Conservation (phyloP, 495 filamentous ascomycete genomes). For the Daldinia decipiens region DNA sequence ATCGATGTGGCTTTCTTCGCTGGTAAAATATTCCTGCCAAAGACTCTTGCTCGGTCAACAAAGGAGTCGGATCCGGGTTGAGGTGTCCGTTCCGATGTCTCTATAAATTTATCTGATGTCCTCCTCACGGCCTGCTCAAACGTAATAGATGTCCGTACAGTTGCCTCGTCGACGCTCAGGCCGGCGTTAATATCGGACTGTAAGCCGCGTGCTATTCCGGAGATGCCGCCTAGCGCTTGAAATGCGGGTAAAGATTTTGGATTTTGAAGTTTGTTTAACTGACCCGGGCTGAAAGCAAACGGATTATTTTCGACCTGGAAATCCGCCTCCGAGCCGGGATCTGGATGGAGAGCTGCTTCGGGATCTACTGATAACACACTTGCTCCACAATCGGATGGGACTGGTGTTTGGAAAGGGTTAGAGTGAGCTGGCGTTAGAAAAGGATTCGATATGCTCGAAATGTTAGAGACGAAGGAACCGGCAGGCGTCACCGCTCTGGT, state of each 20-base stretch:
- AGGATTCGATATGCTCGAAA: slow-evolving; percentile 40
- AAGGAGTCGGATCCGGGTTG: slow-evolving; percentile 35
- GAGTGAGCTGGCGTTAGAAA: slow-evolving; percentile 46
- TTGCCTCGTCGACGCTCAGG: slow-evolving; percentile 77
- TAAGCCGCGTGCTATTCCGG: slow-evolving; percentile 79
- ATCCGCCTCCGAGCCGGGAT: slow-evolving; percentile 75
- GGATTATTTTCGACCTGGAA: slow-evolving; percentile 80
- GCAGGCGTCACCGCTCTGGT: slow-evolving; percentile 43
- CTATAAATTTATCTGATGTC: slow-evolving; percentile 33
- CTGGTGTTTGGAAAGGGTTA: slow-evolving; percentile 43
- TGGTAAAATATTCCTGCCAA: slow-evolving; percentile 74
- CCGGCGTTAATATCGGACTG: slow-evolving; percentile 74
- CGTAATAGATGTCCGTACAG: slow-evolving; percentile 68
- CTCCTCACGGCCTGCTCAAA: slow-evolving; percentile 70
- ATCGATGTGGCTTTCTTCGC: slow-evolving; percentile 76
- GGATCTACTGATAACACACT: slow-evolving; percentile 40
- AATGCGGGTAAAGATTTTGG: slow-evolving; percentile 85
- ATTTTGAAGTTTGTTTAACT: slow-evolving; percentile 79
- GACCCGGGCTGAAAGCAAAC: slow-evolving; percentile 85
- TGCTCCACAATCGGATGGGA: slow-evolving; percentile 43
- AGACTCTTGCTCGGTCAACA: slow-evolving; percentile 73
- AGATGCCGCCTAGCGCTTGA: slow-evolving; percentile 78
- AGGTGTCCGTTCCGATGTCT: slow-evolving; percentile 21
- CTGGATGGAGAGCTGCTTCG: slow-evolving; percentile 57
- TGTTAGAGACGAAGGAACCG: slow-evolving; percentile 40